Evolutionary conservation across 306 rosid genomes (phyloP), one percentile per base, ranked within the genome.

Genomic region (Fagus crenata): DNA sequence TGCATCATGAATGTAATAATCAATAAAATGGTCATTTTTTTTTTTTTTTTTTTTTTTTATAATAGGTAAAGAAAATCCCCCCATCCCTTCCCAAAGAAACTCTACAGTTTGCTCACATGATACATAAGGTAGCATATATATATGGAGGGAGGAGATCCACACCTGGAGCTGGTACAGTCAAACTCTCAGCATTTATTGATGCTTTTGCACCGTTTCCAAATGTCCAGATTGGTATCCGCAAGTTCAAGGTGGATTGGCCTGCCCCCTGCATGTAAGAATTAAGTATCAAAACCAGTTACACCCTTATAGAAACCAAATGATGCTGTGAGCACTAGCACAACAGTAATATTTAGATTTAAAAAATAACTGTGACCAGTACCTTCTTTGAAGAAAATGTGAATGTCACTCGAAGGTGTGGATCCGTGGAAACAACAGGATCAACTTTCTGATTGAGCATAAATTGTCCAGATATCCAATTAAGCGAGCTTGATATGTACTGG

Each of bases 191-290:
- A 81, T 92, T 95, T 61, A 92, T 61, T 53, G 51, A 51, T 35
- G 72, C 91, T 71, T 81, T 84, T 37, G 93, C 89, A 71, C 82
- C 89, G 71, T 59, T 42, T 3, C 49, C 5, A 43, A 5, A 22
- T 13, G 96, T 90, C 98, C 98, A 95, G 49, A 84, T 81, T 14
- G 98, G 98, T 3, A 92, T 4, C 63, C 98, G 90, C 41, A 95
- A 68, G 71, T 92, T 91, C 78, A 93, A 78, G 43, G 85, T 82
- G 11, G 65, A 80, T 69, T 49, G 67, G 43, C 75, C 79, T 11
- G 64, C 35, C 22, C 75, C 87, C 93, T 92, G 85, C 85, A 76
- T 42, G 40, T 67, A 58, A 72, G 17, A 72, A 61, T 49, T 72
- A 54, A 22, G 42, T 54, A 83, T 64, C 41, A 60, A 61, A 17